These are phyloP conservation scores for Coniosporium apollinis DNA, from an alignment of 495 filamentous ascomycete genomes.

Conservation along the genomic window DNA sequence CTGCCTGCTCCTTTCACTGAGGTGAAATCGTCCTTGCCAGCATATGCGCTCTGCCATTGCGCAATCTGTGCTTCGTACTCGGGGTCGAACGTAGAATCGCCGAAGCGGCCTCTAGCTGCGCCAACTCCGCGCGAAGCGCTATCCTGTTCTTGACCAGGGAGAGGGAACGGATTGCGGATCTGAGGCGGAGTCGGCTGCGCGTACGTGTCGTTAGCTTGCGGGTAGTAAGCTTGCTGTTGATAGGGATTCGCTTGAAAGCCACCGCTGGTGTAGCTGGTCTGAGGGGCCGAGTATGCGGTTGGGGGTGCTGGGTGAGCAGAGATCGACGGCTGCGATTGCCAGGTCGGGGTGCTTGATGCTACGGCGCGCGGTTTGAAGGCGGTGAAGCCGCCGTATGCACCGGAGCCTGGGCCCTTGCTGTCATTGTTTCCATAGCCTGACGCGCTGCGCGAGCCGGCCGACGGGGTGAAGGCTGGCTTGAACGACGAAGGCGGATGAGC, in stretches of 20 bases:
- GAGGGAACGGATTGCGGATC: conserved; percentile 75
- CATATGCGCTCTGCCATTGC: conserved; percentile 91
- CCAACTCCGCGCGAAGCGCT: conserved; percentile 25
- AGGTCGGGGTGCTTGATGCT: conserved; percentile 25
- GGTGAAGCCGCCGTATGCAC: conserved; percentile 29
- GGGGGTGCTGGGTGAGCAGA: conserved; percentile 28
- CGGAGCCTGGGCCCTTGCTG: conserved; percentile 20
- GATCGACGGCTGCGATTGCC: conserved; percentile 28
- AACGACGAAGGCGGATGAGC: conserved; percentile 37
- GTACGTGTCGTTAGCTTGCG: conserved; percentile 25
- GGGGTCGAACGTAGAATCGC: conserved; percentile 39
- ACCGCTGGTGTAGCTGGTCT: conserved; percentile 8
- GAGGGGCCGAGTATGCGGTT: conserved; percentile 6
- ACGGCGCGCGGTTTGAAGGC: conserved; percentile 50
- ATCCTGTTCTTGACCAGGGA: conserved; percentile 33
- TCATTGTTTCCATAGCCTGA: conserved; percentile 17
- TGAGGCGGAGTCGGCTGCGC: conserved; percentile 43
- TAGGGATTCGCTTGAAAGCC: conserved; percentile 9
- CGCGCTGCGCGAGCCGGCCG: conserved; percentile 25
- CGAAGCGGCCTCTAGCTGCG: conserved; percentile 18
- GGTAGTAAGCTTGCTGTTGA: conserved; percentile 25
- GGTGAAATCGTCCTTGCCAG: conserved; percentile 34
- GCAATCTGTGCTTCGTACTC: conserved; percentile 88
- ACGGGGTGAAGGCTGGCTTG: conserved; percentile 38
- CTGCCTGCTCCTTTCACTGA: conserved; percentile 18